A percentile compares a stretch with the other conserved stretches of the same genome.
These are phyloP conservation scores for Solanum chaucha DNA, from an alignment of 257 asterid species.

Conservation along the genomic window DNA sequence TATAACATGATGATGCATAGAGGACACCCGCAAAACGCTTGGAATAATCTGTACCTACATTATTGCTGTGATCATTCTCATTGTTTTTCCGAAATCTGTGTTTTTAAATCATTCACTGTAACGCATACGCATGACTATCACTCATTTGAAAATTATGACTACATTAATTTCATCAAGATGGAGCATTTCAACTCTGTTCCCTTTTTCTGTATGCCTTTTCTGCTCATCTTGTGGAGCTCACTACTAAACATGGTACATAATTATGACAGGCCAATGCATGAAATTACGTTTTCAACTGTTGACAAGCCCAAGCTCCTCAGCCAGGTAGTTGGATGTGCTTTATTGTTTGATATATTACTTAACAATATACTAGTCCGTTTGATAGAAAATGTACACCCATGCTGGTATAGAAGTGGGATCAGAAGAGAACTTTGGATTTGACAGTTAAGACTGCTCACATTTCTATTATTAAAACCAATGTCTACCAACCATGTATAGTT, in stretches of 20 bases:
- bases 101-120: background rate
- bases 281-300: constrained; percentile 85
- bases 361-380: background rate
- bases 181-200: background rate
- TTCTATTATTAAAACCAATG: background rate
- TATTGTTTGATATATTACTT: background rate
- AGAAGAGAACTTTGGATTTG: background rate
- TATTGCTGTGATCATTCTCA: background rate
- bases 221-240: background rate
- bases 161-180: background rate
- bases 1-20: background rate
- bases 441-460: background rate
- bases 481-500: background rate
- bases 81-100: background rate
- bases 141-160: background rate
- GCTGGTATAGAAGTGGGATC: background rate
- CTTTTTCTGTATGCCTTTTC: background rate
- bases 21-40: background rate
- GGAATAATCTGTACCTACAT: background rate
- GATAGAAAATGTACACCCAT: background rate
- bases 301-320: constrained; percentile 98
- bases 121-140: background rate
- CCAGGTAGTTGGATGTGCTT: constrained; percentile 45
- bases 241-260: background rate
- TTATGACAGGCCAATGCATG: constrained; percentile 90